Conservation (phyloP, 2,329 filamentous ascomycete species). For the Phoma sp. region DNA sequence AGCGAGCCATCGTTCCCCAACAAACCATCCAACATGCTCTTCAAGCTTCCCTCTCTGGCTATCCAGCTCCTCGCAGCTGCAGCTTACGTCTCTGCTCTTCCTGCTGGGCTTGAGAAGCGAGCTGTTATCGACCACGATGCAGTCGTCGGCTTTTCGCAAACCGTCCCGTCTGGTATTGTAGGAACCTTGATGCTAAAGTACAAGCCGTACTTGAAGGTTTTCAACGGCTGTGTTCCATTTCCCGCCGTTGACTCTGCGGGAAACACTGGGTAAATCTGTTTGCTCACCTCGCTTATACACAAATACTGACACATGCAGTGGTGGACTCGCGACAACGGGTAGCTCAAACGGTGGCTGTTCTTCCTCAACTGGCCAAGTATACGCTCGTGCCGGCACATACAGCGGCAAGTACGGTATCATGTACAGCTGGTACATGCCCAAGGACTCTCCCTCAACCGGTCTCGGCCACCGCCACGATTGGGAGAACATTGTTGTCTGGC, state of each 20-base stretch:
- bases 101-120: conserved; percentile 43
- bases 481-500: conserved; percentile 63
- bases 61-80: conserved; percentile 31
- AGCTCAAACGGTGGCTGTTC: conserved; percentile 49
- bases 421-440: conserved; percentile 62
- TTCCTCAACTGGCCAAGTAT: conserved; percentile 58
- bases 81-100: conserved; percentile 31
- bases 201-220: conserved; percentile 62
- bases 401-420: conserved; percentile 56
- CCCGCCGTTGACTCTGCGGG: conserved; percentile 65
- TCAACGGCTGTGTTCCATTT: conserved; percentile 68
- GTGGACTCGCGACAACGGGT: conserved; percentile 53
- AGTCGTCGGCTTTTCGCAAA: conserved; percentile 61
- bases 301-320: conserved; percentile 39
- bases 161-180: conserved; percentile 56
- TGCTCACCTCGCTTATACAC: neutral
- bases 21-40: conserved; percentile 29
- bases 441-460: conserved; percentile 53
- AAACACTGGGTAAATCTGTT: conserved; percentile 59
- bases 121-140: conserved; percentile 54
- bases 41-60: conserved; percentile 28
- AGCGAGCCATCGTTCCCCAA: neutral
- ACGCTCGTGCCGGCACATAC: conserved; percentile 53
- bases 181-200: conserved; percentile 62
- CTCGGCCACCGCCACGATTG: conserved; percentile 63